Conservation (phyloP, 2,329 filamentous ascomycete species). For the Exserohilum rostratum region DNA sequence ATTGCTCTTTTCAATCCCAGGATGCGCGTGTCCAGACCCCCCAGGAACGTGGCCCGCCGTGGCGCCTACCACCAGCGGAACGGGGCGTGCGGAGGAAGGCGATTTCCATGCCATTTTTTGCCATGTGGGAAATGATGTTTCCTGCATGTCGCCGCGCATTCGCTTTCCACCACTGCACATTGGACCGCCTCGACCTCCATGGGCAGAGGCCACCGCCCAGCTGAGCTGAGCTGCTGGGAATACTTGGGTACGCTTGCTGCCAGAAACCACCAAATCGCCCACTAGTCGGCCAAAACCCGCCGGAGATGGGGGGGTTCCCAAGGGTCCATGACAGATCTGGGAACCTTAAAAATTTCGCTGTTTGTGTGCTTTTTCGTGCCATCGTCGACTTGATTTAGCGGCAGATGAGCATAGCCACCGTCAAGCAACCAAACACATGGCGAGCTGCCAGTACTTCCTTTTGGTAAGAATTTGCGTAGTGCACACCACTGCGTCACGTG, state of each 20-base stretch:
- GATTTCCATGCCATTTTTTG: neutral
- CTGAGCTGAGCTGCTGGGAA: neutral
- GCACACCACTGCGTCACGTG: neutral
- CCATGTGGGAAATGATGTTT: neutral
- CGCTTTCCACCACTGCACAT: neutral
- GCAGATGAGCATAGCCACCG: neutral
- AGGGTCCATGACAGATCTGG: conserved; percentile 1
- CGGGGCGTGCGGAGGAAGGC: neutral
- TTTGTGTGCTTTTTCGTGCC: neutral
- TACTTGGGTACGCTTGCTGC: neutral
- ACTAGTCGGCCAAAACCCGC: neutral
- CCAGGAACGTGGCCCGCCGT: neutral
- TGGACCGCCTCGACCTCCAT: neutral
- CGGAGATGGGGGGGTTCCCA: neutral
- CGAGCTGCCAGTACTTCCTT: neutral
- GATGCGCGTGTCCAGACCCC: neutral
- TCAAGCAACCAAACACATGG: neutral
- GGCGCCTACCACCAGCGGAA: neutral
- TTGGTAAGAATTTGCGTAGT: neutral
- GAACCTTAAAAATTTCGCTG: neutral
- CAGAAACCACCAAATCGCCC: neutral
- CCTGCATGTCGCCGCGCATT: neutral
- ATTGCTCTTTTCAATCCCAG: neutral
- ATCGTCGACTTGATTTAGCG: neutral
- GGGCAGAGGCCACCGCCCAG: neutral